These are phyloP conservation scores for Pseudevernia furfuracea DNA, from an alignment of 495 filamentous ascomycete species.

Conservation along the genomic window DNA sequence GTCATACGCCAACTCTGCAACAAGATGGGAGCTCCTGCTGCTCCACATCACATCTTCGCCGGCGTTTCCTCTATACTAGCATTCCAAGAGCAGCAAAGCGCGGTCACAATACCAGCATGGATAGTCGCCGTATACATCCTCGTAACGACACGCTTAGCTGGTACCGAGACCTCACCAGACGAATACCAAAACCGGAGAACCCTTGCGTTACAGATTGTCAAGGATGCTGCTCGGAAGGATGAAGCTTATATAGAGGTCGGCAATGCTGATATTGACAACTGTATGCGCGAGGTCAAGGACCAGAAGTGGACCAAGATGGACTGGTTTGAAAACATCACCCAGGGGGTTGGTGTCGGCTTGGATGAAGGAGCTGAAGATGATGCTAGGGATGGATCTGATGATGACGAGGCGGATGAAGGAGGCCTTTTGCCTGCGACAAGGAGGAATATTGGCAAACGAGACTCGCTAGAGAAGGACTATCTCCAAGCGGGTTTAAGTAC, in stretches of 20 bases:
- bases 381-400: slow-evolving; percentile 12
- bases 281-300: slow-evolving; percentile 49
- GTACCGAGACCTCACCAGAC: slow-evolving; percentile 33
- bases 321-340: slow-evolving; percentile 55
- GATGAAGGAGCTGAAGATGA: slow-evolving; percentile 34
- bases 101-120: slow-evolving; percentile 41
- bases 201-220: slow-evolving; percentile 34
- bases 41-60: slow-evolving; percentile 57
- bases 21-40: slow-evolving; percentile 47
- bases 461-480: slow-evolving; percentile 12
- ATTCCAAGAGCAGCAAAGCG: slow-evolving; percentile 9
- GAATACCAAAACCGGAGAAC: slow-evolving; percentile 36
- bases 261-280: slow-evolving; percentile 50
- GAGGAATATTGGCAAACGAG: not conserved
- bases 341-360: slow-evolving; percentile 32
- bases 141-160: slow-evolving; percentile 39
- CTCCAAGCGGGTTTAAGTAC: slow-evolving; percentile 56
- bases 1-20: slow-evolving; percentile 59
- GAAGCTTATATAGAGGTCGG: slow-evolving; percentile 29
- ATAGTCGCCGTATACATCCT: slow-evolving; percentile 67
- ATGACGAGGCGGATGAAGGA: slow-evolving; percentile 12
- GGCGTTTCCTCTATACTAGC: slow-evolving; percentile 46
- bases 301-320: slow-evolving; percentile 58
- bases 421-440: slow-evolving; percentile 1
- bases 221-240: slow-evolving; percentile 34